Conservation (phyloP, 768 basidiomycete species). For the Leccinum subtestaceum region DNA sequence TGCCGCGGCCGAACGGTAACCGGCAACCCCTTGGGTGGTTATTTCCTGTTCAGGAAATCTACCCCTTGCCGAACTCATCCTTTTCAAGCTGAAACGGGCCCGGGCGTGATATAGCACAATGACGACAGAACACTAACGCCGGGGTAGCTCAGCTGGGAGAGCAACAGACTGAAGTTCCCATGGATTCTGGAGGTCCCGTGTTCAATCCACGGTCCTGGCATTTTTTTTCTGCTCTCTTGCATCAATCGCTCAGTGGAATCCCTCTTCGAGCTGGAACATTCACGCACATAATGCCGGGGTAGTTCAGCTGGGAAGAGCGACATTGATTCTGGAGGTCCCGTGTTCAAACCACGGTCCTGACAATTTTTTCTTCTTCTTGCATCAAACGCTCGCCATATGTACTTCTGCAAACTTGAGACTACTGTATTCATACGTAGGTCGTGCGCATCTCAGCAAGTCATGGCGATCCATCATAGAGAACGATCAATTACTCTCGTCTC, state of each 20-base stretch:
- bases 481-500: not conserved
- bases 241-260: no score
- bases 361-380: conserved; percentile 33
- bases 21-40: no score
- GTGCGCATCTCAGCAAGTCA: not conserved
- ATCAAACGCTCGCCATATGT: not conserved
- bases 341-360: conserved; percentile 79
- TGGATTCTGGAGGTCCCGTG: conserved; percentile 61
- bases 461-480: not conserved
- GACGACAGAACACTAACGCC: rapidly evolving
- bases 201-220: conserved; percentile 80
- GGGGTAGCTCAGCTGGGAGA: conserved; percentile 72
- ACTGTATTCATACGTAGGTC: not conserved
- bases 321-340: conserved; percentile 68
- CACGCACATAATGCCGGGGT: conserved; percentile 42
- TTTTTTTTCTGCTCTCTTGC: conserved; percentile 2
- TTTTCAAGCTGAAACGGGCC: no score
- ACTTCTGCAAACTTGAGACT: no score
- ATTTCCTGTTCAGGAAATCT: no score
- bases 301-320: conserved; percentile 78
- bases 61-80: no score
- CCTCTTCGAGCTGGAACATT: no score
- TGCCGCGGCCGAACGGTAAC: no score
- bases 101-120: no score
- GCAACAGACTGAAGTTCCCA: conserved; percentile 68